phyloP scores from a whole-genome alignment of 257 asterid genomes.

The Solanum piurae region DNA sequence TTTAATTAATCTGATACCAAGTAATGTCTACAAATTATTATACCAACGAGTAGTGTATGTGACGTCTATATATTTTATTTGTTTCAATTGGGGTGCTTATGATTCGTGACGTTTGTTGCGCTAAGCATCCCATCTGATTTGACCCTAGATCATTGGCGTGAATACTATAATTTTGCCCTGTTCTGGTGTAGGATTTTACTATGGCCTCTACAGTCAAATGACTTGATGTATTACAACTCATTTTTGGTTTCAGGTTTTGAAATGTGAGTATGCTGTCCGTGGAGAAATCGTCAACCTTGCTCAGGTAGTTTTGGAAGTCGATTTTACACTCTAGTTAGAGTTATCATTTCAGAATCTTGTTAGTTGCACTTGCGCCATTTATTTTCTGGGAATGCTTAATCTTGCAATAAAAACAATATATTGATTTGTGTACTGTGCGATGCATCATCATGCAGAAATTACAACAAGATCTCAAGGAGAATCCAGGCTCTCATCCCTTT shows the following conservation, averaged over 20 bases:
- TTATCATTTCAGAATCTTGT: background rate
- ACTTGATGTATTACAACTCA: background rate
- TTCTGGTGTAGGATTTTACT: background rate
- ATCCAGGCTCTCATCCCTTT: conserved; percentile 44
- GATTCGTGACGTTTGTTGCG: background rate
- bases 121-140: background rate
- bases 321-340: background rate
- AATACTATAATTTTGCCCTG: background rate
- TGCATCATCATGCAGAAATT: conserved; percentile 26
- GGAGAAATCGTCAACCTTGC: conserved; percentile 92
- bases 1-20: background rate
- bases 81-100: background rate
- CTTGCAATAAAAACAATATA: background rate
- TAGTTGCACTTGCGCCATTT: background rate
- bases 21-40: background rate
- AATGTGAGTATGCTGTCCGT: conserved; percentile 95
- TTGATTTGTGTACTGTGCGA: background rate
- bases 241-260: conserved; percentile 45
- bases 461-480: conserved; percentile 37
- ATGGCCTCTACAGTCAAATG: background rate
- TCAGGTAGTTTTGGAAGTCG: conserved; percentile 40
- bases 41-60: background rate
- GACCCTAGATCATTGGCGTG: background rate
- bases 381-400: background rate
- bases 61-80: background rate